phyloP scores from a whole-genome alignment of 768 basidiomycete genomes.

The Macrocybe gigantea region DNA sequence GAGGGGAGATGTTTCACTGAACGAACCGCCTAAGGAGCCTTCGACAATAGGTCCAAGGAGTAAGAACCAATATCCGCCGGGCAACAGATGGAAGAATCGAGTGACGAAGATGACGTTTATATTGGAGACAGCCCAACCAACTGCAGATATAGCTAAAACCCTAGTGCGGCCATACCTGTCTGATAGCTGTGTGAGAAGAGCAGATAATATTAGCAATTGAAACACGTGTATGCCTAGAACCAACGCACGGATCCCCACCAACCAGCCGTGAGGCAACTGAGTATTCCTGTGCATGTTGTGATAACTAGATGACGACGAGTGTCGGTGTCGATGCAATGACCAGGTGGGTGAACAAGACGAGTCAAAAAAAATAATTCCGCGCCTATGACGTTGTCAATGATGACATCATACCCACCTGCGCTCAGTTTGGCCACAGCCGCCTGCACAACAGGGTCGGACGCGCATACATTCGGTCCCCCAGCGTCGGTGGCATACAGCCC shows the following conservation, averaged over 20 bases:
- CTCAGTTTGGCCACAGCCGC: slow-evolving; percentile 65
- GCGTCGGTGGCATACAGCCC: neutral
- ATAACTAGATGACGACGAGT: slow-evolving; percentile 41
- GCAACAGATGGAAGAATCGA: slow-evolving; percentile 50
- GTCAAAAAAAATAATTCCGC: slow-evolving; percentile 8
- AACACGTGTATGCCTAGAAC: neutral
- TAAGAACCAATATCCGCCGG: slow-evolving; percentile 81
- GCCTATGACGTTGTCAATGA: neutral
- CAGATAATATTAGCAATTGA: too few species aligned
- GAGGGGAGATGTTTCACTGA: slow-evolving; percentile 5
- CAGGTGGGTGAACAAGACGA: neutral
- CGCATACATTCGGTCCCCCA: slow-evolving; percentile 32
- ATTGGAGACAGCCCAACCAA: slow-evolving; percentile 60
- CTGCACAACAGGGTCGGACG: slow-evolving; percentile 65
- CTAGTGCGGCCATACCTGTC: slow-evolving; percentile 71
- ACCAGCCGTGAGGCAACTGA: slow-evolving; percentile 73
- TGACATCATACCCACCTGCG: slow-evolving; percentile 38
- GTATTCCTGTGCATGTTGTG: slow-evolving; percentile 58
- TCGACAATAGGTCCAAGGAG: slow-evolving; percentile 60
- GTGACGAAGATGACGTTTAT: slow-evolving; percentile 63
- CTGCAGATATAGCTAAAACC: slow-evolving; percentile 54
- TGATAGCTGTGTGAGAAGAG: slow-evolving; percentile 42
- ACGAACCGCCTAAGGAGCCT: slow-evolving; percentile 66
- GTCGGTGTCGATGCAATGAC: slow-evolving; percentile 7
- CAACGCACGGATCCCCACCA: slow-evolving; percentile 79